Base-by-base conservation (phyloP, 108 stramenopile genomes). In the Cyclotella atomus region DNA sequence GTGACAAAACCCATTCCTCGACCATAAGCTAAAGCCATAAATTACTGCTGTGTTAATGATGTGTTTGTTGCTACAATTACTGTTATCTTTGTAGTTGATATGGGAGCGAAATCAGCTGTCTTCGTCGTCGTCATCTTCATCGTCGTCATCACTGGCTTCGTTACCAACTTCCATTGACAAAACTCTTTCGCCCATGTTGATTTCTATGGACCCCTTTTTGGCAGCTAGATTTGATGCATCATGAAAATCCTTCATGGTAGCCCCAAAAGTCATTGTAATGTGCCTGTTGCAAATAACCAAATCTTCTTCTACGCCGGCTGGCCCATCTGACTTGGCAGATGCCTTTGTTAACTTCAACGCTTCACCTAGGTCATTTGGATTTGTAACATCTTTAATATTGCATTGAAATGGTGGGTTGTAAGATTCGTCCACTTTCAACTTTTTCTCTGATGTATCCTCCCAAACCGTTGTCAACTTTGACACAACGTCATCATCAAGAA, bases 241-340 rank as follows among this genome's bases (percentile, higher is more conserved):
- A 65, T 88, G 90, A 54, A 85, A 79, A 24, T 84, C 84, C 25
- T 75, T 70, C 86, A 91, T 89, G n/a, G 77, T 59, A 15, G 88
- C 77, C 45, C 85, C 80, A 73, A 88, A 94, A 3, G 59, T 68
- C 45, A 91, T 67, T 1, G 77, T 80, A 16, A 94, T 78, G 33
- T 76, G 68, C 21, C 88, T 77, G 71, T 88, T 86, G 71, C 93
- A 91, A 1, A 94, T 68, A 14, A 90, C 83, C 35, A 83, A 56
- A 73, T 94, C 89, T 59, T 91, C 93, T 59, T 91, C 90, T 69
- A 78, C 77, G 9, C 90, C 90, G 12, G 89, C 92, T 25, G 87
- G 84, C 15, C 85, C 86, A 34, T 67, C 72, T 34, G 50, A 57
- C 14, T 64, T 34, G n/a, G 45, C 15, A n/a, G 76, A 32, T 41